Evolutionary conservation across 257 asterid genomes (phyloP).

Genomic region (Primulina eburnea): DNA sequence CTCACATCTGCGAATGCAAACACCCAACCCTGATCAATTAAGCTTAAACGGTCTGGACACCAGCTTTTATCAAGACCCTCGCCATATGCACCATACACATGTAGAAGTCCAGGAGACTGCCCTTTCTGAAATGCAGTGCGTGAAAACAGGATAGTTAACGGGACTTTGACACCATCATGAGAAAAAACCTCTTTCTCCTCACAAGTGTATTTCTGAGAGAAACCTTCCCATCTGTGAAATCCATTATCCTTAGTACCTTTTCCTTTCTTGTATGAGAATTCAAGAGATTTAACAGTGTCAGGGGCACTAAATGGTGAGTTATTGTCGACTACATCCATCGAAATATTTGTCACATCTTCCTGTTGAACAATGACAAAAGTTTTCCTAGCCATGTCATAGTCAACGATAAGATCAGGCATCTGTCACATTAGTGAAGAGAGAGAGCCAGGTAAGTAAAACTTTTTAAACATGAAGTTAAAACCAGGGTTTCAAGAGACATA

Average conservation of each 20-base stretch:
- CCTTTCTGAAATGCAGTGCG: constrained; percentile 49
- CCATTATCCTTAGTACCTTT: constrained; percentile 25
- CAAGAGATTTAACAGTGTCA: constrained; percentile 23
- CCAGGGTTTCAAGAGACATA: constrained; percentile 4
- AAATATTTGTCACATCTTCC: constrained; percentile 56
- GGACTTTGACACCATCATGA: constrained; percentile 70
- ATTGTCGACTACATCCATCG: constrained; percentile 15
- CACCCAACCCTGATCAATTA: constrained; percentile 92
- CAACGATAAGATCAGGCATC: constrained; percentile 90
- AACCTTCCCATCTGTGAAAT: constrained; percentile 39
- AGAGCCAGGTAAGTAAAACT: background rate
- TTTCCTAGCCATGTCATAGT: constrained; percentile 75
- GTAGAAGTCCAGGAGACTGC: constrained; percentile 78
- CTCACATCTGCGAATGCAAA: constrained; percentile 94
- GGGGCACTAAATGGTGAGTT: constrained; percentile 15
- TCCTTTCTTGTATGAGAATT: constrained; percentile 24
- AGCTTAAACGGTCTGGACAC: constrained; percentile 79
- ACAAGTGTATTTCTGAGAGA: constrained; percentile 56
- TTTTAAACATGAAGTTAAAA: constrained; percentile 15
- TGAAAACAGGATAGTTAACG: constrained; percentile 69
- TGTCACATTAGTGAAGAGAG: constrained; percentile 30
- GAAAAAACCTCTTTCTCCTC: constrained; percentile 65
- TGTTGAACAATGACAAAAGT: constrained; percentile 57
- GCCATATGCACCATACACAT: constrained; percentile 93
- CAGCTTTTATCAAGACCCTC: constrained; percentile 82